Base-by-base conservation (phyloP, 2,329 filamentous ascomycete genomes). In the Alternaria sp. region DNA sequence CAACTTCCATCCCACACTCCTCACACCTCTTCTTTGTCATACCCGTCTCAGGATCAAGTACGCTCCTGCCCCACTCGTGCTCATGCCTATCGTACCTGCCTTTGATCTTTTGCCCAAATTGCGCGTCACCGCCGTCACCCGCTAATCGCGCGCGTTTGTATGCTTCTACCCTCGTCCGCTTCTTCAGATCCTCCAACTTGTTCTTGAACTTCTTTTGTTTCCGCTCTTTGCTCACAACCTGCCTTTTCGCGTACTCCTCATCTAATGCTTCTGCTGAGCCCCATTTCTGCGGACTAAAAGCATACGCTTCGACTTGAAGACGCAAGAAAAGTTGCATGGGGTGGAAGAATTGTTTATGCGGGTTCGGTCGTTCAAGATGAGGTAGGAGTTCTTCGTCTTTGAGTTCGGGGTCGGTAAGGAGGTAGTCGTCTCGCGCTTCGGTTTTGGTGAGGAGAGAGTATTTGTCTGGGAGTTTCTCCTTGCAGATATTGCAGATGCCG, bases 281-380 rank as follows among this genome's bases (percentile, higher is more conserved):
- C 95, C 95, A 99, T 81, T 97, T 97, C 66, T 88, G 89, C 1
- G 85, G 79, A 0, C 82, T 88, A 71, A 98, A 90, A 0, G 94
- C 95, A 75, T 97, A 97, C 58, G 93, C 93, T 75, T 99, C 95
- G 2, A 99, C 92, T 75, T 99, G 95, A 62, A 89, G 96, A 1
- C 95, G 90, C 22, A 99, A 84, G 76, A 95, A 99, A 3, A 99
- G 86, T 90, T 97, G 97, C 95, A 99, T 99, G 82, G 97, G 93
- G 78, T 97, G 93, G 92, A 93, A 99, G 60, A 94, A 93, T 0
- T 91, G 89, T 78, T 97, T 97, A 81, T 97, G 95, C 0, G 95
- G 95, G 72, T 99, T 99, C 1, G 95, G 94, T 34, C 90, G 90
- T 55, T 92, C 91, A 9, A 99, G 85, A 77, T 96, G 94, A 0